Conservation (phyloP, 2,329 filamentous ascomycete species). For the Aspergillus viridinutans region DNA sequence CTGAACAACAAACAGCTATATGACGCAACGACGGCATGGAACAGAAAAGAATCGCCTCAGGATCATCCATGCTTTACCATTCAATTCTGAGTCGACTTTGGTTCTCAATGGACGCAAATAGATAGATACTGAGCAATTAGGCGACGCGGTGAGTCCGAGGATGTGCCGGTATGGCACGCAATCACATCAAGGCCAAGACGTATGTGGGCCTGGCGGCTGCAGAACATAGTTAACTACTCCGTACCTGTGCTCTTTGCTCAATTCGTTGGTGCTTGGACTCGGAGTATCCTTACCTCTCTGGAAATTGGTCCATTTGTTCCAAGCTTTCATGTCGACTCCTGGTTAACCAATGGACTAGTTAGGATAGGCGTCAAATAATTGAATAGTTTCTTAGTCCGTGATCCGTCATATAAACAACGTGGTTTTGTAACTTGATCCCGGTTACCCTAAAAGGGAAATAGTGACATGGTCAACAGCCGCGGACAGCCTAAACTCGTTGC, state of each 20-base stretch:
- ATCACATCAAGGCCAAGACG: not conserved
- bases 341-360: too few relatives aligned
- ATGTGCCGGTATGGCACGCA: not conserved
- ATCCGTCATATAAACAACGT: conserved; percentile 1
- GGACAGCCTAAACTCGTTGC: not conserved
- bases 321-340: too few relatives aligned
- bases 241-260: too few relatives aligned
- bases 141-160: not conserved
- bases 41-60: not conserved
- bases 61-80: not conserved
- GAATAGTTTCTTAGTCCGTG: not conserved
- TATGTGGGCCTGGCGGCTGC: conserved; percentile 10
- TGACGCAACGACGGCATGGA: not conserved
- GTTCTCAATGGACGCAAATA: not conserved
- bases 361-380: not conserved
- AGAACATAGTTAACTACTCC: conserved; percentile 3
- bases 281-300: too few relatives aligned
- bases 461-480: not conserved
- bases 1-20: not conserved
- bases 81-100: not conserved
- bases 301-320: too few relatives aligned
- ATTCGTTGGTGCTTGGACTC: too few relatives aligned
- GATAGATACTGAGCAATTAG: not conserved
- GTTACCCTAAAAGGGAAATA: not conserved
- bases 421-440: not conserved